Conservation (phyloP, 176 grass and related monocot species). For the Metroxylon sagu region DNA sequence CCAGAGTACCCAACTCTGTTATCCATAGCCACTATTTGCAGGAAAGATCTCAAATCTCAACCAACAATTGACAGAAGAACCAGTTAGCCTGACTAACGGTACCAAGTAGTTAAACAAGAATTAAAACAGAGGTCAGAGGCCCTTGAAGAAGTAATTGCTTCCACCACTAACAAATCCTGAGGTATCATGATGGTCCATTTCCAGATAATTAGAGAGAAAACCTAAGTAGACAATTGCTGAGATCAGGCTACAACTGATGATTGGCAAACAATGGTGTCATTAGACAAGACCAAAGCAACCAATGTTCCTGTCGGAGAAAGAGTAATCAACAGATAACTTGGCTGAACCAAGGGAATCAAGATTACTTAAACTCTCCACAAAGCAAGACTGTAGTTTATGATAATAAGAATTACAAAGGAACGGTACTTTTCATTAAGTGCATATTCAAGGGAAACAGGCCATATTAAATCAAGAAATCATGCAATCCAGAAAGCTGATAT, state of each 20-base stretch:
- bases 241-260: neutral
- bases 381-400: no score
- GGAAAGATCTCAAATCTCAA: conserved; percentile 1
- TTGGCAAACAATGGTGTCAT: neutral
- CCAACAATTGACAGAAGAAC: conserved; percentile 20
- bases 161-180: conserved; percentile 95
- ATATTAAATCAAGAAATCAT: no score
- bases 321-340: no score
- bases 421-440: no score
- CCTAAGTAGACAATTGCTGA: neutral
- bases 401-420: no score
- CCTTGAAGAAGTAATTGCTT: conserved; percentile 27
- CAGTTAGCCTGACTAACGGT: conserved; percentile 25
- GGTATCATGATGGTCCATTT: conserved; percentile 78
- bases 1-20: conserved; percentile 7
- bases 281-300: no score
- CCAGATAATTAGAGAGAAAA: neutral
- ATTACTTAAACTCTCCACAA: no score
- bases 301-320: no score
- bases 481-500: no score
- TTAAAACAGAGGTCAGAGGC: conserved; percentile 16
- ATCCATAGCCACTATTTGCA: conserved; percentile 28
- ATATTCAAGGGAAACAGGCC: no score
- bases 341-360: no score
- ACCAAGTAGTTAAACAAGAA: conserved; percentile 35